A percentile compares a stretch with the other conserved stretches of the same genome.
Conservation (phyloP, 441 rosid genomes). For the Euphorbia schlechtendalii region DNA sequence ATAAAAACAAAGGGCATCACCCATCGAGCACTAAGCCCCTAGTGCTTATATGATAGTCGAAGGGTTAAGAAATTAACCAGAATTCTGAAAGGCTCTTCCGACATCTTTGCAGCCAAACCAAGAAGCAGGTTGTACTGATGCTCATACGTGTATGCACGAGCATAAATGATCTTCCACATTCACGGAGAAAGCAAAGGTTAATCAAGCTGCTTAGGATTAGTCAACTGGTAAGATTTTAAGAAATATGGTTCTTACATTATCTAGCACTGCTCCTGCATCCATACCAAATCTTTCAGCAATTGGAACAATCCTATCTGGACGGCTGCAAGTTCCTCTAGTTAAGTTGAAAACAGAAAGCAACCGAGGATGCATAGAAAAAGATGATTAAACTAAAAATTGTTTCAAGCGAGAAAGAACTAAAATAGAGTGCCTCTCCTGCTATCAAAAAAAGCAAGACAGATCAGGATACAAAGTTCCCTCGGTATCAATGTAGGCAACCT, state of each 20-base stretch:
- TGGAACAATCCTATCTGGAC: conserved; percentile 76
- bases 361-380: background rate
- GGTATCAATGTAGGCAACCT: conserved; percentile 86
- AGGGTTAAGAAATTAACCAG: conserved; percentile 36
- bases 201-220: background rate
- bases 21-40: conserved; percentile 1
- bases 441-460: conserved; percentile 8
- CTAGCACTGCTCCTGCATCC: conserved; percentile 96
- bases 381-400: background rate
- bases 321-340: conserved; percentile 41
- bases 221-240: conserved; percentile 1
- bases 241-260: conserved; percentile 50
- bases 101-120: conserved; percentile 93
- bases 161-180: conserved; percentile 67
- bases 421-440: conserved; percentile 1
- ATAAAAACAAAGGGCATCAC: conserved; percentile 14
- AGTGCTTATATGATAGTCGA: background rate
- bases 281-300: conserved; percentile 95
- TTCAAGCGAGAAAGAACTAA: too few species aligned
- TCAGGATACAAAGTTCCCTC: conserved; percentile 88
- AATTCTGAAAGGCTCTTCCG: conserved; percentile 85
- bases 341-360: conserved; percentile 23
- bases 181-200: too few species aligned
- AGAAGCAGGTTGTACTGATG: conserved; percentile 90
- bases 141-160: conserved; percentile 84